Conservation (phyloP, 805 yeast species). For the Starmerella sp. region DNA sequence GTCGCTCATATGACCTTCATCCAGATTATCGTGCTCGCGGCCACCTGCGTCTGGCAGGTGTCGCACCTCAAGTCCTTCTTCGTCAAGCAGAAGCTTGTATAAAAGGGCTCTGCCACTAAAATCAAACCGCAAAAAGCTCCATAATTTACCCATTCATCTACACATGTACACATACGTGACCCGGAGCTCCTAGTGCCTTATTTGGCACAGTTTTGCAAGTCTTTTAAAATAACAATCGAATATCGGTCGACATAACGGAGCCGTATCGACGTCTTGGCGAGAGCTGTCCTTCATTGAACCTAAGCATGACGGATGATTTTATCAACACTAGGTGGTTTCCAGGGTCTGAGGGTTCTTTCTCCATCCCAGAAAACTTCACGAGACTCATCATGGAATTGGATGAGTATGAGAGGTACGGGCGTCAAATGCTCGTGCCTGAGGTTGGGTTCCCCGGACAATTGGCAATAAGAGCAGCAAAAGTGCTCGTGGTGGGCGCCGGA, state of each 20-base stretch:
- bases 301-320: too few species aligned
- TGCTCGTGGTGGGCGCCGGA: conserved; percentile 88
- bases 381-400: conserved; percentile 31
- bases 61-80: conserved; percentile 69
- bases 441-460: conserved; percentile 50
- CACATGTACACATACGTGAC: background rate
- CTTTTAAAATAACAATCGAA: too few species aligned
- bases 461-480: conserved; percentile 43
- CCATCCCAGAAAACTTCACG: background rate
- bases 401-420: conserved; percentile 77
- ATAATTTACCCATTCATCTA: background rate
- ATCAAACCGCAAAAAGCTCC: background rate
- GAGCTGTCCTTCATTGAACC: too few species aligned
- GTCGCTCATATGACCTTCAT: conserved; percentile 65
- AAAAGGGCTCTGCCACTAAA: conserved; percentile 10
- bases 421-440: conserved; percentile 89
- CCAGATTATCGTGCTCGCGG: conserved; percentile 56
- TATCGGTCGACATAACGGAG: too few species aligned
- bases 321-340: background rate
- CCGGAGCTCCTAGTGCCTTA: too few species aligned
- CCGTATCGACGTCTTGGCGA: too few species aligned
- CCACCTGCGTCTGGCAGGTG: conserved; percentile 66
- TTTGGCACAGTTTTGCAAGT: too few species aligned
- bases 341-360: background rate
- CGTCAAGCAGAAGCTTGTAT: conserved; percentile 76